Evolutionary conservation across 371 early-diverging fungal genomes (phyloP), one percentile per base, ranked within the genome.

Genomic region (Amoeboradix gromovi): DNA sequence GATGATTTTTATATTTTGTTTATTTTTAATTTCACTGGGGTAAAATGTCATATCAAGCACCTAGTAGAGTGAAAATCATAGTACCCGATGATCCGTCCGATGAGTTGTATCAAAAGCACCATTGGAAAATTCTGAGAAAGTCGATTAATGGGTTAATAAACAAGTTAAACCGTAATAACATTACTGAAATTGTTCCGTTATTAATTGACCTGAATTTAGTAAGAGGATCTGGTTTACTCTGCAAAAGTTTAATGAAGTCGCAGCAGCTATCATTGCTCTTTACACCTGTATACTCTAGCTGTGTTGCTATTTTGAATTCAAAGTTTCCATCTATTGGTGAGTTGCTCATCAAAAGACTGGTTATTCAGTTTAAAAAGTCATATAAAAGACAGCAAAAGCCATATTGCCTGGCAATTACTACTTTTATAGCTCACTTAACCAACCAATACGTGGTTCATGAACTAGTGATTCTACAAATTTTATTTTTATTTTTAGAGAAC

Each of bases 61-160:
- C 48, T 12, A 48, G 5, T 48, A 48, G 48, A 48, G 22, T 12
- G 5, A 48, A 5, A 48, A 48, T 5, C 5, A 48, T 22, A 48
- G 22, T 48, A 12, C 22, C 48, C 48, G 48, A 48, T 48, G 48
- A 48, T 48, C 48, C 48, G 68, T 76, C 74, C 28, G 83, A 83
- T 67, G 81, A 80, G 30, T 85, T 80, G 69, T 86, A 84, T 71
- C 95, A 95, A 77, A 86, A 94, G 17, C 84, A 90, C 75, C 84
- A 82, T 30, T 95, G 96, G 96, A 94, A 95, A 72, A 85, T 86
- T 1, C 80, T 95, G 12, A 94, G 92, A 75, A 94, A 94, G 77
- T 68, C 67, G 16, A 5, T 95, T 72, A 93, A 94, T 74, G 96
- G 92, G 71, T 80, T 88, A 22, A 88, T 94, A 75, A 95, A 94